Evolutionary conservation across 2,329 filamentous ascomycete genomes (phyloP), one percentile per base, ranked within the genome.

Genomic region (Teratosphaeriaceae sp.): DNA sequence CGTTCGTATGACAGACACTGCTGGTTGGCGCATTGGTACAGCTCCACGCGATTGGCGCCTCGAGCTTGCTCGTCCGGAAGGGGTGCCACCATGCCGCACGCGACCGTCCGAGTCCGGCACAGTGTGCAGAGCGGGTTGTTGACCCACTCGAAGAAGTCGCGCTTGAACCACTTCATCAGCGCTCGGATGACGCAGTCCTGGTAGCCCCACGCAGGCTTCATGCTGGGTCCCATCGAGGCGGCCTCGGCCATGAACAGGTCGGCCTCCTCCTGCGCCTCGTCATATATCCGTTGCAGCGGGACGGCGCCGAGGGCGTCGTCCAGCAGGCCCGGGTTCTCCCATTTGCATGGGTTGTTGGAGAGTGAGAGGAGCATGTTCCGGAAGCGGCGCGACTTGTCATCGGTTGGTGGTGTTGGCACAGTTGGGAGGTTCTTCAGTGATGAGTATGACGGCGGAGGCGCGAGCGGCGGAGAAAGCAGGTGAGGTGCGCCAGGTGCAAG

Each of bases 171-270:
- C 66, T 85, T 88, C 59, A 97, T 72, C 51, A 97, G 73, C 47
- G 90, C 87, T 53, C 86, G 79, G 59, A 97, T 84, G 43, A 96
- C 88, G 64, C 90, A 98, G 68, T 98, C 92, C 66, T 97, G 90
- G 62, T 97, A 96, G 44, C 89, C 90, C 90, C 90, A 97, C 70
- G 88, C 84, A 1, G 89, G 79, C 63, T 85, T 84, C 33, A 55
- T 55, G 43, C 82, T 85, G 44, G 85, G 80, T 16, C 85, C 86
- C 70, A 95, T 81, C 53, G 88, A 94, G 61, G 85, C 85, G 23
- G 90, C 90, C 65, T 94, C 82, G 24, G 88, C 92, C 59, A 85
- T 80, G 55, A 94, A 73, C 22, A 96, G 82, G 62, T 96, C 88
- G 51, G 79, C 81, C 66, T 97, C 89, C 63, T 97, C 90, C 63